Conservation (phyloP, 495 filamentous ascomycete species). For the Penicillium manginii region DNA sequence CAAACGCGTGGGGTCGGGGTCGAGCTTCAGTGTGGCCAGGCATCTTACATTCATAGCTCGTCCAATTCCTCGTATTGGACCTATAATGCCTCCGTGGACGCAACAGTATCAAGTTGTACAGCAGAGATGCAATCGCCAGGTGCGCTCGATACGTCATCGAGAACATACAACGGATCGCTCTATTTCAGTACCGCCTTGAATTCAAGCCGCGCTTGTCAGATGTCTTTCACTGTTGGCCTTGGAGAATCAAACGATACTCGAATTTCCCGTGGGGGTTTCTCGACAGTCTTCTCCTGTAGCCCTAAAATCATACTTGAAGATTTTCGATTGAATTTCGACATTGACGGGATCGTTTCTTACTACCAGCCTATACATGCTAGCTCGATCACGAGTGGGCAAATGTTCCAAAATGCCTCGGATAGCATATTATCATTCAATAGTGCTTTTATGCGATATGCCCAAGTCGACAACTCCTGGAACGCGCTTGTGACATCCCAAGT, state of each 20-base stretch:
- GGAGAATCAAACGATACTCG: not conserved
- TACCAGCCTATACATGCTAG: constrained; percentile 11
- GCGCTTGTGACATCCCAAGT: not conserved
- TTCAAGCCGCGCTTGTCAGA: not conserved
- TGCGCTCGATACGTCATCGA: not conserved
- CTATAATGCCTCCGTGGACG: not conserved
- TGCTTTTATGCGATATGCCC: constrained; percentile 2
- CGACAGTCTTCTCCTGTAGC: constrained; percentile 19
- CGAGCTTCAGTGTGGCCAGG: constrained; percentile 14
- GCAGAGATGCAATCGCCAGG: not conserved
- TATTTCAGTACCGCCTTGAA: not conserved
- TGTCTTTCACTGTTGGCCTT: constrained; percentile 1
- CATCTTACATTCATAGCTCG: constrained; percentile 1
- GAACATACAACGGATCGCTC: constrained; percentile 1
- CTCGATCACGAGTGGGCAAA: constrained; percentile 9
- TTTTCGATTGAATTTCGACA: constrained; percentile 19
- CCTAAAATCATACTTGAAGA: constrained; percentile 19
- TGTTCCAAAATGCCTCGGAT: constrained; percentile 23
- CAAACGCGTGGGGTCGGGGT: constrained; percentile 23
- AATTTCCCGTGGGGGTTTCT: not conserved
- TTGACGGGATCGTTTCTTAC: constrained; percentile 12
- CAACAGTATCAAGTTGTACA: constrained; percentile 7
- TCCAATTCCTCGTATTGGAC: constrained; percentile 9
- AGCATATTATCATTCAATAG: constrained; percentile 19
- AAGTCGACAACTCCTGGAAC: not conserved